These are phyloP conservation scores for Arctium minus DNA, from an alignment of 129 eudicot species.

Conservation along the genomic window DNA sequence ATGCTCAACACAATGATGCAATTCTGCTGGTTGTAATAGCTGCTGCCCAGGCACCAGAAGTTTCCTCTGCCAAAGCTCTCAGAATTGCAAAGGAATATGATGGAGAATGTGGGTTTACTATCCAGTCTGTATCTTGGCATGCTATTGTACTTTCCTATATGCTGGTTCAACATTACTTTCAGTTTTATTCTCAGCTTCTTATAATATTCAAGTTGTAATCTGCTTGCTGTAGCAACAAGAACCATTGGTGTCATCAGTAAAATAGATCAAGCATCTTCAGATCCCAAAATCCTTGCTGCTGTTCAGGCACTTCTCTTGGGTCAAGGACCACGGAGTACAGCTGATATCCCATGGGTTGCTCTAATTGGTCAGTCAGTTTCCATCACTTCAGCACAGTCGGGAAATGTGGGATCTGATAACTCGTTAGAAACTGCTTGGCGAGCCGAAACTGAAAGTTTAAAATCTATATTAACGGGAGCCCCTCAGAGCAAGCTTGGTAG, in stretches of 20 bases:
- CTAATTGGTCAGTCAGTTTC: slow-evolving; percentile 95
- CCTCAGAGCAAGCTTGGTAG: slow-evolving; percentile 97
- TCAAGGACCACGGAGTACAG: slow-evolving; percentile 95
- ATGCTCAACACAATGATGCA: slow-evolving; percentile 92
- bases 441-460: slow-evolving; percentile 95
- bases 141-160: neutral
- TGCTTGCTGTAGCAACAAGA: slow-evolving; percentile 65
- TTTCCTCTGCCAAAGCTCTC: slow-evolving; percentile 83
- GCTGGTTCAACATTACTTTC: neutral
- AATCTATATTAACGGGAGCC: slow-evolving; percentile 86
- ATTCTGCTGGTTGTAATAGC: slow-evolving; percentile 83
- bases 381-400: slow-evolving; percentile 90
- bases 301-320: slow-evolving; percentile 94
- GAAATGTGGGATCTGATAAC: slow-evolving; percentile 81
- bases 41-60: slow-evolving; percentile 91
- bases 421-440: slow-evolving; percentile 98
- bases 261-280: slow-evolving; percentile 95
- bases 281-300: slow-evolving; percentile 94
- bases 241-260: slow-evolving; percentile 97
- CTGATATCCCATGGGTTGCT: slow-evolving; percentile 95
- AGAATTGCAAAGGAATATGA: slow-evolving; percentile 93
- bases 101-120: slow-evolving; percentile 64
- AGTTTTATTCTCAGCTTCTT: slow-evolving; percentile 2
- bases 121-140: neutral
- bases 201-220: neutral